Evolutionary conservation across 1,284 basidiomycete genomes (phyloP), one percentile per base, ranked within the genome.

Genomic region (Athelia psychrophila): DNA sequence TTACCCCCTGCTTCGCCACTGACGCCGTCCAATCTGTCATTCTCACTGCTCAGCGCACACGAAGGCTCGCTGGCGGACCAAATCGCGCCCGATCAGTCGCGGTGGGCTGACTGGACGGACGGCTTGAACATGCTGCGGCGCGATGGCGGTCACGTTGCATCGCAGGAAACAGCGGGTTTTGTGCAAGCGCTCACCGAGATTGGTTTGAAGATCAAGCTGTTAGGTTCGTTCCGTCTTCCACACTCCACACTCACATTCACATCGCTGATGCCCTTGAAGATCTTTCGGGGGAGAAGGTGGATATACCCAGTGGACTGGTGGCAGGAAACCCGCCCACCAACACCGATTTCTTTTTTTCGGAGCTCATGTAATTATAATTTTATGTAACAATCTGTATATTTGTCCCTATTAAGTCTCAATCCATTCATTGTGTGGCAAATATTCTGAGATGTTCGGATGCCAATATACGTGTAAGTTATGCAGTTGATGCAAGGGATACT

Each of bases 21-120:
- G 48, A 65, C 74, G 1, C 75, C 83, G 1, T 92, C 90, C 1
- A 84, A 86, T 2, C 73, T 93, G 22, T 91, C 88, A 2, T 95
- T 94, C 68, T 93, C 91, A 3, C 69, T 95, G 53, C 66, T 91
- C 49, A 87, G 79, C 51, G 77, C 87, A 25, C 81, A 81, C 54
- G 88, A 91, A 61, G 80, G 83, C 15, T 88, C 88, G 18, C 68
- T 96, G 51, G 89, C 93, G 4, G 93, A 97, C 66, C 81, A 92
- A 57, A 88, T 95, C 60, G 93, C 94, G 1, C 83, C 91, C 9
- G 91, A 95, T 66, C 79, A 84, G 49, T 86, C 88, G 18, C 79
- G 91, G 44, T 94, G 92, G 81, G 91, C 93, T 20, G 95, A 98
- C 71, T 98, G 95, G 95, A 92, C 92, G 1, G 95, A 98, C 66